Evolutionary conservation across 306 rosid species (phyloP).

Genomic region (Potentilla sterilis): DNA sequence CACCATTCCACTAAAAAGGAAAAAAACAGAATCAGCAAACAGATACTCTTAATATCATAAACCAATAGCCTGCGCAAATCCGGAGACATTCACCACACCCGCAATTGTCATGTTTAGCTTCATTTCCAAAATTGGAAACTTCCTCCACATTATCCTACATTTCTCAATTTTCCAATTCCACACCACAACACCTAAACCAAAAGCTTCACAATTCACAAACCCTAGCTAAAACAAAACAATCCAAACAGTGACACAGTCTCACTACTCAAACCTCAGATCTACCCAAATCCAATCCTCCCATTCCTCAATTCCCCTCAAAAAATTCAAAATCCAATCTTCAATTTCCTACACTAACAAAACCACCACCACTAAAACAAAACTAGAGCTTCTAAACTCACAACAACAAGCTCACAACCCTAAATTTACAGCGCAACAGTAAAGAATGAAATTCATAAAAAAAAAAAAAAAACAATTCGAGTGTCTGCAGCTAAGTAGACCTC

Average conservation of each 20-base stretch:
- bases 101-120: not conserved
- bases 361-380: not conserved
- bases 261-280: conserved; percentile 43
- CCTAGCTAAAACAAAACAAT: not conserved
- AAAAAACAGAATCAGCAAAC: not conserved
- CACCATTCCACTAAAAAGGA: not conserved
- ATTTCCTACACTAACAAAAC: not conserved
- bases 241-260: not conserved
- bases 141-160: not conserved
- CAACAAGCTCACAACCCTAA: not conserved
- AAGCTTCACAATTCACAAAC: not conserved
- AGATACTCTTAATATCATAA: not conserved
- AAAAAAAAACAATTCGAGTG: not conserved
- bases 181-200: not conserved
- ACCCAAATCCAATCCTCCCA: conserved; percentile 28
- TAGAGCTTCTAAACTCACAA: not conserved
- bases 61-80: not conserved
- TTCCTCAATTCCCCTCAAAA: conserved; percentile 16
- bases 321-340: not conserved
- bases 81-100: not conserved
- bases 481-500: not conserved
- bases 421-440: not conserved
- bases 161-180: conserved; percentile 12
- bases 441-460: not conserved
- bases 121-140: not conserved